A percentile compares a stretch with the other conserved stretches of the same genome.
phyloP scores from a whole-genome alignment of 1,284 basidiomycete genomes.

The Microbotryum intermedium region DNA sequence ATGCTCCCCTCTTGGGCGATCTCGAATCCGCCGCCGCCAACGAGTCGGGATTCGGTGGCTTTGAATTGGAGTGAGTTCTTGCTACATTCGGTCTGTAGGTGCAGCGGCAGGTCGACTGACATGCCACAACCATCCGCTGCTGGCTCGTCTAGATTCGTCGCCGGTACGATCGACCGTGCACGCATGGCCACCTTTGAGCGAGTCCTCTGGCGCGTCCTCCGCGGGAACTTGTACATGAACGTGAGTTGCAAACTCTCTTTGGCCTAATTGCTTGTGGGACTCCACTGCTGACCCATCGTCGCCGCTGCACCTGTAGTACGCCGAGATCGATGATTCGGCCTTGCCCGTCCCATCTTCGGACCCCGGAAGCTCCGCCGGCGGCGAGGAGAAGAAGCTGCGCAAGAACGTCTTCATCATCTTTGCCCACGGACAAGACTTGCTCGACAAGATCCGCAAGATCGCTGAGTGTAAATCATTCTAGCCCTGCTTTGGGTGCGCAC shows the following conservation, averaged over 20 bases:
- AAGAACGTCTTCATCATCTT: slow-evolving; percentile 99
- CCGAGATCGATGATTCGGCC: slow-evolving; percentile 66
- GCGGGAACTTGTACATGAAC: slow-evolving; percentile 99
- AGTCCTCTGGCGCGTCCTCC: slow-evolving; percentile 93
- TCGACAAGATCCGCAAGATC: slow-evolving; percentile 96
- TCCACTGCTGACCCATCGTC: not conserved
- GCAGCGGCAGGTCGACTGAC: not conserved
- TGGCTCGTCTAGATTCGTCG: slow-evolving; percentile 60
- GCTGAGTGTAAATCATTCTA: slow-evolving; percentile 70
- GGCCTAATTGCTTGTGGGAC: not conserved
- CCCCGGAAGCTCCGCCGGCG: slow-evolving; percentile 44
- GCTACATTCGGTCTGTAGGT: not conserved
- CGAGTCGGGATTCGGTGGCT: slow-evolving; percentile 41
- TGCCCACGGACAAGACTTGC: slow-evolving; percentile 85
- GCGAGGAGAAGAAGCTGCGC: slow-evolving; percentile 53
- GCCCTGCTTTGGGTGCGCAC: too few species aligned
- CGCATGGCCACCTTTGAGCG: slow-evolving; percentile 92
- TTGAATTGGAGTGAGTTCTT: slow-evolving; percentile 71
- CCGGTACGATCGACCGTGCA: slow-evolving; percentile 89
- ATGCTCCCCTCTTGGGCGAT: slow-evolving; percentile 82
- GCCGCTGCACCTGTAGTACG: slow-evolving; percentile 6
- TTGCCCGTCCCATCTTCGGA: slow-evolving; percentile 75
- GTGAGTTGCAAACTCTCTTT: slow-evolving; percentile 46
- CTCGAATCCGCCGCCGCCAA: slow-evolving; percentile 54
- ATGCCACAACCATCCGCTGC: not conserved